Evolutionary conservation across 306 rosid genomes (phyloP).

Genomic region (Morella rubra): DNA sequence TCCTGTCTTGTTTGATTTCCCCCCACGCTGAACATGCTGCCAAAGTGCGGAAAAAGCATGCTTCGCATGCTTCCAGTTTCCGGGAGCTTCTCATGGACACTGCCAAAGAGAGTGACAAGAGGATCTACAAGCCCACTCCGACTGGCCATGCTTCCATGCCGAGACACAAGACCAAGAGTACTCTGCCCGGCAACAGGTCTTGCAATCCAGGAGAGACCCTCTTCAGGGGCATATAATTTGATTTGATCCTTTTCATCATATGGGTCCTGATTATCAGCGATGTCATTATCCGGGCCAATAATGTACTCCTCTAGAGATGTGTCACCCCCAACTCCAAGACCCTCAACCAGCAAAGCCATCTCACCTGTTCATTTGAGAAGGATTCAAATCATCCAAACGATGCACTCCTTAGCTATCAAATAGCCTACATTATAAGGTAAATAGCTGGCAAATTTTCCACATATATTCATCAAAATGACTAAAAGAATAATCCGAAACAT

Average conservation of each 20-base stretch:
- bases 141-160: conserved; percentile 76
- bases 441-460: not conserved
- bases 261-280: conserved; percentile 59
- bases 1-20: conserved; percentile 76
- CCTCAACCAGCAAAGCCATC: conserved; percentile 97
- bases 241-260: conserved; percentile 54
- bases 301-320: conserved; percentile 85
- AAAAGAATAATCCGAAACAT: not conserved
- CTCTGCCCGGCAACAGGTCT: conserved; percentile 75
- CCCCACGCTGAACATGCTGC: conserved; percentile 94
- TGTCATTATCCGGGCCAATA: conserved; percentile 69
- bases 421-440: not conserved
- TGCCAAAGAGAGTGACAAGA: conserved; percentile 86
- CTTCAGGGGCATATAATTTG: conserved; percentile 74
- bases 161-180: conserved; percentile 55
- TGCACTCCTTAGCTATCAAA: not conserved
- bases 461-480: not conserved
- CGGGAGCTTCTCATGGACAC: conserved; percentile 81
- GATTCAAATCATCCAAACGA: conserved; percentile 19
- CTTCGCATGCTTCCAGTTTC: conserved; percentile 88
- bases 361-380: conserved; percentile 62
- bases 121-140: conserved; percentile 75
- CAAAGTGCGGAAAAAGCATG: conserved; percentile 88
- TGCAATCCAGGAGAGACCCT: conserved; percentile 89
- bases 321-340: conserved; percentile 83